phyloP scores from a whole-genome alignment of 805 yeast species.

The Candida morakotiae region DNA sequence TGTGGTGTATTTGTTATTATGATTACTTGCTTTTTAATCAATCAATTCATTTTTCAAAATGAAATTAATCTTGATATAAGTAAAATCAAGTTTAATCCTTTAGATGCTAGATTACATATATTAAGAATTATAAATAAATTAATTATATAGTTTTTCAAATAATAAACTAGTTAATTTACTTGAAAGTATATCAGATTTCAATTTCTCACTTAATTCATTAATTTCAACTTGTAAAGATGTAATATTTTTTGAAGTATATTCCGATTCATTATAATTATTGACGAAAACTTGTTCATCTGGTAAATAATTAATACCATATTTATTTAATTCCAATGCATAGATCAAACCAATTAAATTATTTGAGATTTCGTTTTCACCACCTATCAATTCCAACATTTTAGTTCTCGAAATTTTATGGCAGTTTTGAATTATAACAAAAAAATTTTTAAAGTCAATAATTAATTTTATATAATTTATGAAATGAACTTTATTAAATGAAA shows the following conservation, averaged over 20 bases:
- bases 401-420: constrained; percentile 18
- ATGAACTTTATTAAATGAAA: constrained; percentile 1
- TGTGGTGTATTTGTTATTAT: constrained; percentile 51
- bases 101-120: constrained; percentile 44
- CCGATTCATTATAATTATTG: constrained; percentile 12
- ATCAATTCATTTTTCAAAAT: constrained; percentile 18
- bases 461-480: constrained; percentile 20
- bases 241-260: not conserved
- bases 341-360: constrained; percentile 20
- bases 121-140: constrained; percentile 19
- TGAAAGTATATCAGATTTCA: constrained; percentile 23
- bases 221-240: constrained; percentile 10
- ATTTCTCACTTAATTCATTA: constrained; percentile 9
- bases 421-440: constrained; percentile 24
- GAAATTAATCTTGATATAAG: constrained; percentile 36
- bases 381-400: constrained; percentile 23
- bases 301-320: constrained; percentile 23
- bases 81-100: constrained; percentile 41
- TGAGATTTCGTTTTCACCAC: constrained; percentile 16
- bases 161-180: constrained; percentile 22
- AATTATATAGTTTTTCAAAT: constrained; percentile 16
- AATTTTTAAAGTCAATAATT: constrained; percentile 29
- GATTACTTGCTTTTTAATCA: constrained; percentile 32
- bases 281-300: constrained; percentile 20
- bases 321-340: constrained; percentile 24